These are phyloP conservation scores for Podosphaera fusca DNA, from an alignment of 2,329 filamentous ascomycete species.

Conservation along the genomic window DNA sequence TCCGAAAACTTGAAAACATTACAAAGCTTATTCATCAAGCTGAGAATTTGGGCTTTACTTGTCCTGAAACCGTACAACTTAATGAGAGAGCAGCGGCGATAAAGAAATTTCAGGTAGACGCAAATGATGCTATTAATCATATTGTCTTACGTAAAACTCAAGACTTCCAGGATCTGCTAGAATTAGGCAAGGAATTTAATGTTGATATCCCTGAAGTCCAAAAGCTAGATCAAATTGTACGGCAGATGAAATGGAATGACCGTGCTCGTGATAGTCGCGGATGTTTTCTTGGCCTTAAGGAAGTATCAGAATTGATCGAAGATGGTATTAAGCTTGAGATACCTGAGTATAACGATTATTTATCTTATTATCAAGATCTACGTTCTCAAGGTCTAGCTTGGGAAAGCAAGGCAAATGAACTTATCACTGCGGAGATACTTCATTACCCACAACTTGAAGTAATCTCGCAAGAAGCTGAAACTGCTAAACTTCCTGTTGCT, in stretches of 20 bases:
- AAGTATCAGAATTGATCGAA: conserved; percentile 58
- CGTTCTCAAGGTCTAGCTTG: conserved; percentile 57
- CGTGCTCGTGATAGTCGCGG: conserved; percentile 43
- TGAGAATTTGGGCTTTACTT: conserved; percentile 76
- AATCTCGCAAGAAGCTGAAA: conserved; percentile 57
- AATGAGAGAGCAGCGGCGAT: conserved; percentile 72
- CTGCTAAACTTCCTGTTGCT: conserved; percentile 52
- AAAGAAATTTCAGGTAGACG: conserved; percentile 60
- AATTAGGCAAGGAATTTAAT: conserved; percentile 71
- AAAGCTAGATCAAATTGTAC: conserved; percentile 53
- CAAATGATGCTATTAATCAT: conserved; percentile 45
- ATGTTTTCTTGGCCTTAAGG: conserved; percentile 46
- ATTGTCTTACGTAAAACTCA: conserved; percentile 38
- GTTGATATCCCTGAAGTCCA: conserved; percentile 81
- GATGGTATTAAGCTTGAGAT: conserved; percentile 60
- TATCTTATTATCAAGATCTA: conserved; percentile 55
- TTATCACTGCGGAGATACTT: conserved; percentile 76
- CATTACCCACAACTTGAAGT: conserved; percentile 91
- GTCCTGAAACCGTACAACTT: conserved; percentile 67
- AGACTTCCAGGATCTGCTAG: conserved; percentile 75
- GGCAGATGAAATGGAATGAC: conserved; percentile 74
- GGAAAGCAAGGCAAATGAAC: conserved; percentile 80
- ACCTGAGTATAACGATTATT: conserved; percentile 55
- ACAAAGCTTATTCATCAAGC: conserved; percentile 64
- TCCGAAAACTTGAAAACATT: conserved; percentile 75